phyloP scores from a whole-genome alignment of 768 basidiomycete genomes.

The Mycena rebaudengoi region DNA sequence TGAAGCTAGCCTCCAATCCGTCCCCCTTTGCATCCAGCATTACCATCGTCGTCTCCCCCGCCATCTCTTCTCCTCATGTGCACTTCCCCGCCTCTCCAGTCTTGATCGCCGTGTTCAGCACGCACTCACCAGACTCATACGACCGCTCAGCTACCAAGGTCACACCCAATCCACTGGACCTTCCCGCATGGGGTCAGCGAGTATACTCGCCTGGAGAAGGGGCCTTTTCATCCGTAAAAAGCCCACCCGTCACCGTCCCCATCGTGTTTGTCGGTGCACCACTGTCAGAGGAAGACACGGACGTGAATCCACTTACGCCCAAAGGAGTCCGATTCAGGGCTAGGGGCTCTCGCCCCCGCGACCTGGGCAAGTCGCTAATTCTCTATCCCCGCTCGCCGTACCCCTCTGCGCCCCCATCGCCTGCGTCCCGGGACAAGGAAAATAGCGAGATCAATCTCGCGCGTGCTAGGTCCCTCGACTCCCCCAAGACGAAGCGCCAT shows the following conservation, averaged over 20 bases:
- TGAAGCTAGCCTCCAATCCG: slow-evolving; percentile 47
- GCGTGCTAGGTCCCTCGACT: slow-evolving; percentile 32
- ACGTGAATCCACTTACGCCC: slow-evolving; percentile 19
- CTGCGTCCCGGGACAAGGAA: slow-evolving; percentile 21
- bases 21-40: slow-evolving; percentile 41
- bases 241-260: slow-evolving; percentile 8
- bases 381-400: slow-evolving; percentile 55
- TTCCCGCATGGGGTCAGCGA: slow-evolving; percentile 65
- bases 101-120: slow-evolving; percentile 62
- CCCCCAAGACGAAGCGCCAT: slow-evolving; percentile 21
- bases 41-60: slow-evolving; percentile 41
- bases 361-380: slow-evolving; percentile 36
- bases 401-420: slow-evolving; percentile 43
- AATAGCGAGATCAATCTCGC: neutral
- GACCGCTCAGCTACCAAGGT: slow-evolving; percentile 72
- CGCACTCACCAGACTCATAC: slow-evolving; percentile 66
- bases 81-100: slow-evolving; percentile 72
- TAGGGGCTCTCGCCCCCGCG: slow-evolving; percentile 43
- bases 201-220: slow-evolving; percentile 42
- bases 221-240: slow-evolving; percentile 12
- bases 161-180: slow-evolving; percentile 60
- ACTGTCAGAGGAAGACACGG: neutral
- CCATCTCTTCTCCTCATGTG: slow-evolving; percentile 58
- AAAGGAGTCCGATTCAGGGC: slow-evolving; percentile 42
- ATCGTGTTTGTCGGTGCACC: neutral